Conservation (phyloP, 768 basidiomycete species). For the Sarcodon sp. region DNA sequence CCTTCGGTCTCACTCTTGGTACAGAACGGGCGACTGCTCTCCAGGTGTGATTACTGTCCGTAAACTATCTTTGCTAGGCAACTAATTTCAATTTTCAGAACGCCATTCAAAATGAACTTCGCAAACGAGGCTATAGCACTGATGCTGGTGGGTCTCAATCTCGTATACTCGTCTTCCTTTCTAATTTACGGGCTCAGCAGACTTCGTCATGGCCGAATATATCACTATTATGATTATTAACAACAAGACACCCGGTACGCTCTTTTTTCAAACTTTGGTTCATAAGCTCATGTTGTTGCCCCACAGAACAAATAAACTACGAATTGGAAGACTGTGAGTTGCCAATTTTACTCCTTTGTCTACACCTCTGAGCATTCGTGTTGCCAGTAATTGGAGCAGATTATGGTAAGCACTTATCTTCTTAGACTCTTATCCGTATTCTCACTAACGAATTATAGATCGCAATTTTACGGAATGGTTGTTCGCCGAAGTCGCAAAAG, state of each 20-base stretch:
- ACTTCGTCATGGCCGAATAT: slow-evolving; percentile 89
- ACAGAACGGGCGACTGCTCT: slow-evolving; percentile 64
- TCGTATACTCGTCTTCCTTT: slow-evolving; percentile 6
- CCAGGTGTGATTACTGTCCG: slow-evolving; percentile 32
- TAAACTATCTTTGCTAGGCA: background rate
- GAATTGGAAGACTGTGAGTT: slow-evolving; percentile 72
- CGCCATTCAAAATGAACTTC: slow-evolving; percentile 75
- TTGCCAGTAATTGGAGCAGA: slow-evolving; percentile 62
- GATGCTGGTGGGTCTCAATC: slow-evolving; percentile 48
- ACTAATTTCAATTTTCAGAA: slow-evolving; percentile 27
- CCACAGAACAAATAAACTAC: slow-evolving; percentile 68
- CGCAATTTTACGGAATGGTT: slow-evolving; percentile 82
- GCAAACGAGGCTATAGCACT: slow-evolving; percentile 55
- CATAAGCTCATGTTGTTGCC: slow-evolving; percentile 3
- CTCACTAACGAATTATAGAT: slow-evolving; percentile 32
- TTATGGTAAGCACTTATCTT: slow-evolving; percentile 39
- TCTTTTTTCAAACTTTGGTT: background rate
- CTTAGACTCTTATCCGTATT: background rate
- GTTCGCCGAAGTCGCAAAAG: slow-evolving; percentile 68
- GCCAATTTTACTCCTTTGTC: background rate
- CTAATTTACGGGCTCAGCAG: slow-evolving; percentile 19
- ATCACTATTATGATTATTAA: slow-evolving; percentile 94
- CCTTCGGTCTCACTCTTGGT: slow-evolving; percentile 66
- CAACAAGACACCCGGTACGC: slow-evolving; percentile 68
- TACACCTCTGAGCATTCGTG: background rate